These are phyloP conservation scores for Xerocomus minutiporus DNA, from an alignment of 1,284 basidiomycete genomes.

Conservation along the genomic window DNA sequence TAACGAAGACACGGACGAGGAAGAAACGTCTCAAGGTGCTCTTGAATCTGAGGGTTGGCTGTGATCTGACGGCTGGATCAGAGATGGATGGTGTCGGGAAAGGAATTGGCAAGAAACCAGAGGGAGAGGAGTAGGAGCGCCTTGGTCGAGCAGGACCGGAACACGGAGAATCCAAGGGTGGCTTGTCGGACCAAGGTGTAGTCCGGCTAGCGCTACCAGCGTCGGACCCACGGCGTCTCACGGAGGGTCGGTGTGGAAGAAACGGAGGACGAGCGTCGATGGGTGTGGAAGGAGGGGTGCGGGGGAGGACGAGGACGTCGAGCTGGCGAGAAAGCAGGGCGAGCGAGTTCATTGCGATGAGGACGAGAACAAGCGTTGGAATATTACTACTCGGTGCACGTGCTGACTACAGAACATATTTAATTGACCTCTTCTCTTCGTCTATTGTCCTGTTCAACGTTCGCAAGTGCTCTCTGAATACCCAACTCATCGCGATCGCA, in stretches of 20 bases:
- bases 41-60: slow-evolving; percentile 26
- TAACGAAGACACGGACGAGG: slow-evolving; percentile 48
- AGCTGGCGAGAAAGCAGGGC: slow-evolving; percentile 65
- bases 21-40: slow-evolving; percentile 45
- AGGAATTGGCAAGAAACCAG: slow-evolving; percentile 31
- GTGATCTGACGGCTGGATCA: slow-evolving; percentile 27
- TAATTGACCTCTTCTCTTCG: slow-evolving; percentile 14
- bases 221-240: slow-evolving; percentile 31
- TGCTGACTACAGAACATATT: slow-evolving; percentile 34
- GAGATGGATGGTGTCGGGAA: slow-evolving; percentile 30
- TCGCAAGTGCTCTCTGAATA: slow-evolving; percentile 20
- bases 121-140: slow-evolving; percentile 39
- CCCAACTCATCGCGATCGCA: slow-evolving; percentile 23
- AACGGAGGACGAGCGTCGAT: slow-evolving; percentile 33
- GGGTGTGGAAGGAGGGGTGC: slow-evolving; percentile 51
- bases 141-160: slow-evolving; percentile 34
- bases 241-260: neutral
- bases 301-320: slow-evolving; percentile 51
- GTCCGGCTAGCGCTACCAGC: slow-evolving; percentile 40
- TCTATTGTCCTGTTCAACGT: slow-evolving; percentile 9
- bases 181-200: slow-evolving; percentile 56
- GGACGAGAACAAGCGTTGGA: neutral
- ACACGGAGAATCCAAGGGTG: slow-evolving; percentile 35
- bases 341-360: slow-evolving; percentile 59
- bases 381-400: slow-evolving; percentile 10